Evolutionary conservation across 192 early-diverging fungal species (phyloP), one percentile per base, ranked within the genome.

Genomic region (Coemansia sp.): DNA sequence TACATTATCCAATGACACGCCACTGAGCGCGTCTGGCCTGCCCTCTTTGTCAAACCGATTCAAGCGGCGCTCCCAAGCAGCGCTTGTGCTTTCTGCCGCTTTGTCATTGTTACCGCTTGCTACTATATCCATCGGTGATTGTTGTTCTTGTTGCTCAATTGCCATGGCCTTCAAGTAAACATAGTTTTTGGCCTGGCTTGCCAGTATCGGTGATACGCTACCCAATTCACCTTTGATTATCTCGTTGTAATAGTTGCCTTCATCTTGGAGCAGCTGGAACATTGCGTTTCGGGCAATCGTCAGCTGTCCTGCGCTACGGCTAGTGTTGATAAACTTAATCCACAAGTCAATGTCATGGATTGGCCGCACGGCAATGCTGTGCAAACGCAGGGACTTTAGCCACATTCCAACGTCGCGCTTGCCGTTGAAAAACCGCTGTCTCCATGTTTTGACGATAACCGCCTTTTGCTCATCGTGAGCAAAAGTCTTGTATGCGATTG

Each of bases 321-420:
- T 95, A 60, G 98, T 70, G 48, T 96, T 95, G 38, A 92, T 88
- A 75, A 96, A 98, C 72, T 95, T 95, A 65, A 96, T 93, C 85
- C 91, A 93, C 83, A 91, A 91, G 21, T 95, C 97, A 84, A 93
- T 88, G 60, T 99, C 95, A 57, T 94, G 89, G 43, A 88, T 83
- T 9, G 97, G 97, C 0, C 90, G 84, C 24, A 98, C 77, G 0
- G 96, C 95, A 68, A 98, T 84, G 9, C 90, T 84, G 19, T 91
- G 87, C 37, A 99, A 91, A 34, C 88, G 86, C 50, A 99, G 71
- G 35, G 97, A 86, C 52, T 88, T 80, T 66, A 95, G 93, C 97
- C 97, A 99, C 42, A 97, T 89, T 36, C 96, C 93, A 2, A 99
- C 93, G 54, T 95, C 95, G 17, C 91, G 81, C 64, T 95, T 93